Evolutionary conservation across 345 rosid genomes (phyloP), one percentile per base, ranked within the genome.

Genomic region (Moricandia arvensis): DNA sequence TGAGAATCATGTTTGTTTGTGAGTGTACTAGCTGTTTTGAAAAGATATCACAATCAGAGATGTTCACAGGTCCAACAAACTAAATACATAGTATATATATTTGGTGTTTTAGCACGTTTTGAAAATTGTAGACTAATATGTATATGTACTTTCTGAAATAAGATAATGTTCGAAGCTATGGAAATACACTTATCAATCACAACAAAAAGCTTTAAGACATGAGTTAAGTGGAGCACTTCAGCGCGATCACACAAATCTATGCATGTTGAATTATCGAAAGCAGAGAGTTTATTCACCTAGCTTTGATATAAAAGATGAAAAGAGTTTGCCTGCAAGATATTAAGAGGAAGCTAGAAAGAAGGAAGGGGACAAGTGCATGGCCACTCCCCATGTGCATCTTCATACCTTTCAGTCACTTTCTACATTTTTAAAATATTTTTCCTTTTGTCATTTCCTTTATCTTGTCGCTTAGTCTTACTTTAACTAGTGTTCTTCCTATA

Each of bases 331-430:
- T 74, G 66, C 27, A 59, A 45, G 29, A 47, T 43, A 33, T 45
- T 9, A 59, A 33, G 60, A 58, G 37, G 7, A 59, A 13, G 37
- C 47, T 43, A 21, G 16, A 61, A 62, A 15, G 41, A 69, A 68
- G 69, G 27, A 37, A 53, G 64, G 51, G 17, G 80, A 76, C 75
- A 76, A 68, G 16, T 64, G 24, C 74, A 69, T 62, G 79, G 64
- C 64, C 74, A 69, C 27, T 61, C 79, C 79, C 79, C 79, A 76
- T 76, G 80, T 69, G 75, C 74, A 8, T 68, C 74, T 33, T 61
- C 45, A 15, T 51, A 68, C 74, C 37, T 68, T 68, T 60, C 12
- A 47, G 67, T 68, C 63, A 61, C 79, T 61, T 75, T 54, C 24
- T 33, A 16, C 16, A 2, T 49, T 75, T 68, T 15, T 13, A 15